Base-by-base conservation (phyloP, 2,329 filamentous ascomycete genomes). In the Aureobasidium pullulans region DNA sequence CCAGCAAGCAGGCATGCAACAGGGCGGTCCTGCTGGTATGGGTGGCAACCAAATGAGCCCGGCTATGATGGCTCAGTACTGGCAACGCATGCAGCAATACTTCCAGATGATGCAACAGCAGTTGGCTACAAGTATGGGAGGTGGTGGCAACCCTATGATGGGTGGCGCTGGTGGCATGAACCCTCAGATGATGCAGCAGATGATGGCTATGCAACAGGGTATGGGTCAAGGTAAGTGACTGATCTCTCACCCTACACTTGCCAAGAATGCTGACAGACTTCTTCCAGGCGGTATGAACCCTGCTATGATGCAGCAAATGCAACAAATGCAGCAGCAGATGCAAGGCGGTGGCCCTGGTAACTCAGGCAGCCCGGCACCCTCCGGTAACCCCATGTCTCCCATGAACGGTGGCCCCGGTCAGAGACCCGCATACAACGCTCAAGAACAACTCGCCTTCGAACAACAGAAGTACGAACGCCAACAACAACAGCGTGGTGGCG, bases 51-150 rank as follows among this genome's bases (percentile, higher is more conserved):
- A 83, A 63, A 95, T 97, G 89, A 95, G 89, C 19, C 93, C 93
- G 0, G 91, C 96, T 69, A 87, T 96, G 79, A 96, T 97, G 91
- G 94, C 94, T 2, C 92, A 96, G 72, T 96, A 97, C 76, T 96
- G 94, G 85, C 90, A 96, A 73, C 85, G 92, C 49, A 97, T 99
- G 93, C 94, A 99, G 74, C 90, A 96, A 72, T 96, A 96, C 75
- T 95, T 96, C 73, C 81, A 87, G 60, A 86, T 96, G 82, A 94
- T 96, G 90, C 91, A 96, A 74, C 89, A 93, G 68, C 88, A 94
- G 68, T 72, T 64, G 75, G 77, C 66, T 73, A 74, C 56, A 66
- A 69, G 66, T 64, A 29, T 71, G 67, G 77, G 75, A 32, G 73
- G 73, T 28, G 73, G 68, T 66, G 84, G 81, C 91, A 84, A 80